A percentile compares a stretch with the other conserved stretches of the same genome.
phyloP scores from a whole-genome alignment of 768 basidiomycete genomes.

The Hysterangium stoloniferum region DNA sequence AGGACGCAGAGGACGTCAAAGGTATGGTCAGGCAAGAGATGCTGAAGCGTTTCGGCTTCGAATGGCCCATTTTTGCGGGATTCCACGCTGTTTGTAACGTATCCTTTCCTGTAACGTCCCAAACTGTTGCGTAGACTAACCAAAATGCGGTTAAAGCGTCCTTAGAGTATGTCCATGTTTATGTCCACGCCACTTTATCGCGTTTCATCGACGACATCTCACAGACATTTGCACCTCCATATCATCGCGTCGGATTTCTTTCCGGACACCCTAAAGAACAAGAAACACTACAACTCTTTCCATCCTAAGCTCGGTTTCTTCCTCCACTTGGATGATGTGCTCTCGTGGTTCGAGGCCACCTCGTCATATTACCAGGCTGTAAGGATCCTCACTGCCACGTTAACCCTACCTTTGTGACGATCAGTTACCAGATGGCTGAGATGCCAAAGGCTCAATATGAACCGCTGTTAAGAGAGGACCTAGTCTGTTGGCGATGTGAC shows the following conservation, averaged over 20 bases:
- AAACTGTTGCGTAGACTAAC: not conserved
- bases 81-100: constrained; percentile 62
- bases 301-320: constrained; percentile 82
- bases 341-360: constrained; percentile 70
- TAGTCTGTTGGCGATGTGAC: constrained; percentile 67
- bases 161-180: constrained; percentile 57
- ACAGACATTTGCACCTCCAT: constrained; percentile 78
- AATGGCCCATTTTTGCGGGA: constrained; percentile 71
- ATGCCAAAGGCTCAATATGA: constrained; percentile 52
- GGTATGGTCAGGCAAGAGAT: constrained; percentile 73
- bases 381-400: constrained; percentile 18
- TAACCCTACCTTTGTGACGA: not conserved
- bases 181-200: not conserved
- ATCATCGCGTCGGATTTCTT: constrained; percentile 74
- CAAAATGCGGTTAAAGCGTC: constrained; percentile 37
- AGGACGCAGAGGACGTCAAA: constrained; percentile 49
- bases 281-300: constrained; percentile 91
- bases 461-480: constrained; percentile 53
- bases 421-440: constrained; percentile 38
- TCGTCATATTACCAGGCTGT: constrained; percentile 47
- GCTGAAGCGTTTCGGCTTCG: constrained; percentile 62
- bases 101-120: not conserved
- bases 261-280: constrained; percentile 66
- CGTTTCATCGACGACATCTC: constrained; percentile 8
- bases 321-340: constrained; percentile 66